A percentile compares a stretch with the other conserved stretches of the same genome.
Evolutionary conservation across 1,139 yeast genomes (phyloP).

Genomic region (Fermentozyma sake): DNA sequence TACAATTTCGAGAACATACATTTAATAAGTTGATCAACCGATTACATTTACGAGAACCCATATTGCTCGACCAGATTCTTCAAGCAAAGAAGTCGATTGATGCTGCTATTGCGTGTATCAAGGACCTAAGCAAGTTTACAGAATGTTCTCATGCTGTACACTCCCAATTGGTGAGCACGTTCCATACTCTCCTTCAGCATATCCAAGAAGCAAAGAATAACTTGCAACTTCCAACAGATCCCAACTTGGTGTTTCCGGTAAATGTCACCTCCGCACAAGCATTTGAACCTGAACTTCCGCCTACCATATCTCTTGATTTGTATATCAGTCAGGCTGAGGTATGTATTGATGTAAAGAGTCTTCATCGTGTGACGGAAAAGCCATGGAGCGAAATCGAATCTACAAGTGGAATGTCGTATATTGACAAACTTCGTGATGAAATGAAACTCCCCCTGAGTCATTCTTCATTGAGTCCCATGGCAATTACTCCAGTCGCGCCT

Average conservation of each 20-base stretch:
- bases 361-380: constrained; percentile 33
- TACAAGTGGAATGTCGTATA: constrained; percentile 31
- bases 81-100: constrained; percentile 31
- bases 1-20: constrained; percentile 24
- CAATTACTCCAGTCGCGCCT: constrained; percentile 4
- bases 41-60: constrained; percentile 25
- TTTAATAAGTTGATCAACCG: constrained; percentile 28
- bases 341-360: constrained; percentile 39
- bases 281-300: constrained; percentile 34
- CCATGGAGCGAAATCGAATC: constrained; percentile 42
- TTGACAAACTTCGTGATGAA: constrained; percentile 40
- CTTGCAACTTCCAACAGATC: constrained; percentile 42
- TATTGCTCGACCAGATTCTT: constrained; percentile 30
- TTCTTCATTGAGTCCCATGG: constrained; percentile 3
- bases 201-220: constrained; percentile 32
- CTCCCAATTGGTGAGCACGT: constrained; percentile 18
- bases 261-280: constrained; percentile 21
- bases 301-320: constrained; percentile 32
- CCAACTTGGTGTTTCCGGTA: constrained; percentile 36
- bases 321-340: constrained; percentile 44
- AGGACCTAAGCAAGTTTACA: constrained; percentile 11
- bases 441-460: constrained; percentile 26
- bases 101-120: constrained; percentile 23
- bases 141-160: constrained; percentile 6
- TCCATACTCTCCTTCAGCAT: constrained; percentile 23